Percentiles rank a stretch among this genome's conserved stretches.
phyloP scores from a whole-genome alignment of 495 filamentous ascomycete genomes.

The Pseudoneurospora amorphoporcata region DNA sequence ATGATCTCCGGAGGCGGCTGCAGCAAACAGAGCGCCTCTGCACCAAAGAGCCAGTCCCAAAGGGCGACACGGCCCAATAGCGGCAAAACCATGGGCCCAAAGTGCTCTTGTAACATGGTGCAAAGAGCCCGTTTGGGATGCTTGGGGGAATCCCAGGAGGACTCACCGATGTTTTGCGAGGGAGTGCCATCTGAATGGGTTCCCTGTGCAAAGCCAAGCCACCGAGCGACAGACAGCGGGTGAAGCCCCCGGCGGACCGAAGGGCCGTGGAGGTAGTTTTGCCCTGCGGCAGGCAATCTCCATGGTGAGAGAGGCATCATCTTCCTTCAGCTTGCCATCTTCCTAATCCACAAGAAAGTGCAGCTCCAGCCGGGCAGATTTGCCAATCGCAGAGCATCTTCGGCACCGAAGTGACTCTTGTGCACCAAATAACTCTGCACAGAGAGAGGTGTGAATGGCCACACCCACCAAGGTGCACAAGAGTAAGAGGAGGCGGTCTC shows the following conservation, averaged over 20 bases:
- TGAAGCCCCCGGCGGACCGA: not conserved
- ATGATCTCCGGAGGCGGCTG: slow-evolving; percentile 8
- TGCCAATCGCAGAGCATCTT: not conserved
- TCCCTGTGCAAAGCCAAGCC: not conserved
- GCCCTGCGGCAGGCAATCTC: not conserved
- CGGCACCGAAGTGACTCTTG: slow-evolving; percentile 4
- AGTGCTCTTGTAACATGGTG: slow-evolving; percentile 1
- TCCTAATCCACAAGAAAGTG: not conserved
- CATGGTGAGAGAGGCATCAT: not conserved
- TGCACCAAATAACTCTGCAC: not conserved
- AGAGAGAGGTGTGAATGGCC: not conserved
- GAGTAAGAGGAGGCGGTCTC: not conserved
- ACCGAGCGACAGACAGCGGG: not conserved
- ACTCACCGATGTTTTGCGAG: not conserved
- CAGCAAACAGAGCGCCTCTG: slow-evolving; percentile 6
- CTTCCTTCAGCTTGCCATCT: not conserved
- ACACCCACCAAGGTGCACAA: not conserved
- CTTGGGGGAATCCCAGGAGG: not conserved
- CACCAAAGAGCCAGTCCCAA: slow-evolving; percentile 11
- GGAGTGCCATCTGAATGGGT: not conserved
- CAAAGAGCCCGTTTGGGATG: slow-evolving; percentile 9
- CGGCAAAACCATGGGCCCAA: slow-evolving; percentile 5
- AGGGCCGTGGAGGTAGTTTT: not conserved
- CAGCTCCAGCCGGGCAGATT: not conserved
- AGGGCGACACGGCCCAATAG: slow-evolving; percentile 7